Conservation (phyloP, 495 filamentous ascomycete genomes). For the Staphylotrichum longicolle region DNA sequence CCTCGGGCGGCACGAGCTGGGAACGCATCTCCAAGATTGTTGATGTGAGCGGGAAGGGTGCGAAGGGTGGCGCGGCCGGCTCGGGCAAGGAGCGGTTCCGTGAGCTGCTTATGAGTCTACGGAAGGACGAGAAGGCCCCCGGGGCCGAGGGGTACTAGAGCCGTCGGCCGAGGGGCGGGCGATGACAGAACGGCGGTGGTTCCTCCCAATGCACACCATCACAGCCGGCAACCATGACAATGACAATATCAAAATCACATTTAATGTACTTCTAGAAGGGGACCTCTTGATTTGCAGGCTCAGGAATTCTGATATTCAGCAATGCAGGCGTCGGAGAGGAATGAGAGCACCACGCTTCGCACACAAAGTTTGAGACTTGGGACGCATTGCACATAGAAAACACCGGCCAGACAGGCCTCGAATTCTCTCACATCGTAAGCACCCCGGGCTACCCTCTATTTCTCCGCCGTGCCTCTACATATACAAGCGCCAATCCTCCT, state of each 20-base stretch:
- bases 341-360: slow-evolving; percentile 18
- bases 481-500: slow-evolving; percentile 21
- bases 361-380: background rate
- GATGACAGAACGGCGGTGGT: background rate
- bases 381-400: slow-evolving; percentile 1
- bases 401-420: background rate
- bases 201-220: background rate
- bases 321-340: slow-evolving; percentile 18
- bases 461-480: slow-evolving; percentile 25
- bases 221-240: slow-evolving; percentile 4
- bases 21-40: slow-evolving; percentile 96
- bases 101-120: slow-evolving; percentile 81
- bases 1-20: slow-evolving; percentile 94
- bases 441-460: slow-evolving; percentile 17
- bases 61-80: slow-evolving; percentile 76
- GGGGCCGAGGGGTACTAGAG: slow-evolving; percentile 61
- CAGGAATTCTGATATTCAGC: slow-evolving; percentile 15
- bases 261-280: slow-evolving; percentile 26
- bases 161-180: background rate
- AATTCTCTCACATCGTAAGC: background rate
- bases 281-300: slow-evolving; percentile 10
- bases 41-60: slow-evolving; percentile 91
- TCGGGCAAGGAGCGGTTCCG: slow-evolving; percentile 94
- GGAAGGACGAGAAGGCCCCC: slow-evolving; percentile 92
- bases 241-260: slow-evolving; percentile 2